Percentiles rank a stretch among this genome's conserved stretches.
Evolutionary conservation across 2,329 filamentous ascomycete genomes (phyloP).

Genomic region (Rosellinia necatrix): DNA sequence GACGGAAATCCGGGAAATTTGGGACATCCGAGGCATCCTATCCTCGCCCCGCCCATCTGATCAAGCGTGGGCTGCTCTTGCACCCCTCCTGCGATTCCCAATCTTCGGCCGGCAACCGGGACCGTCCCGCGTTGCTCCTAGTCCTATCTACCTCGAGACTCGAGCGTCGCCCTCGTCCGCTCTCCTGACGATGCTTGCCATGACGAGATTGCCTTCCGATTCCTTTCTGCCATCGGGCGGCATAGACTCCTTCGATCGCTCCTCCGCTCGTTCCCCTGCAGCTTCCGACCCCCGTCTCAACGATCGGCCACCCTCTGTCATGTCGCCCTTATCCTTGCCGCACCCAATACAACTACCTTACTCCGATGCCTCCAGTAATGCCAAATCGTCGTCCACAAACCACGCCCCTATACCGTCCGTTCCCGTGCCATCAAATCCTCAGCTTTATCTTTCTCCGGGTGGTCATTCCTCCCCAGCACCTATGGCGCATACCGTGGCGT

Average conservation of each 20-base stretch:
- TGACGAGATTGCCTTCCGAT: constrained; percentile 49
- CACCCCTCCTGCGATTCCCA: too few relatives aligned
- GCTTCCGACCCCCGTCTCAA: constrained; percentile 34
- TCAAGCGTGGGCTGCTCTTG: too few relatives aligned
- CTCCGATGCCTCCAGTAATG: constrained; percentile 42
- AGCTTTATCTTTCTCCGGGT: constrained; percentile 35
- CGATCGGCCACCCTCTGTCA: constrained; percentile 42
- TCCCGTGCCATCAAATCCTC: constrained; percentile 27
- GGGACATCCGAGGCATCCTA: too few relatives aligned
- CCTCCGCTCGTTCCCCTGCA: too few relatives aligned
- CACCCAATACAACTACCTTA: constrained; percentile 43
- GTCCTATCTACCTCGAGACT: too few relatives aligned
- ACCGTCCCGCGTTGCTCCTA: too few relatives aligned
- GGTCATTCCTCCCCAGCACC: constrained; percentile 39
- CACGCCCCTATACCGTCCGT: constrained; percentile 33
- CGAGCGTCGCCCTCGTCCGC: too few relatives aligned
- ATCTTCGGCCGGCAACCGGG: too few relatives aligned
- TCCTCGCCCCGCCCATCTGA: too few relatives aligned
- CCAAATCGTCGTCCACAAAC: constrained; percentile 29
- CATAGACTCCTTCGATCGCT: constrained; percentile 41
- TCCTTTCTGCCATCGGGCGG: constrained; percentile 49
- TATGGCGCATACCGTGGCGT: constrained; percentile 26
- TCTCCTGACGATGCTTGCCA: constrained; percentile 41
- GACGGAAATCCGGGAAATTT: too few relatives aligned
- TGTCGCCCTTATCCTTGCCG: constrained; percentile 48